Conservation (phyloP, 2,329 filamentous ascomycete species). For the Microsporum ferrugineum region DNA sequence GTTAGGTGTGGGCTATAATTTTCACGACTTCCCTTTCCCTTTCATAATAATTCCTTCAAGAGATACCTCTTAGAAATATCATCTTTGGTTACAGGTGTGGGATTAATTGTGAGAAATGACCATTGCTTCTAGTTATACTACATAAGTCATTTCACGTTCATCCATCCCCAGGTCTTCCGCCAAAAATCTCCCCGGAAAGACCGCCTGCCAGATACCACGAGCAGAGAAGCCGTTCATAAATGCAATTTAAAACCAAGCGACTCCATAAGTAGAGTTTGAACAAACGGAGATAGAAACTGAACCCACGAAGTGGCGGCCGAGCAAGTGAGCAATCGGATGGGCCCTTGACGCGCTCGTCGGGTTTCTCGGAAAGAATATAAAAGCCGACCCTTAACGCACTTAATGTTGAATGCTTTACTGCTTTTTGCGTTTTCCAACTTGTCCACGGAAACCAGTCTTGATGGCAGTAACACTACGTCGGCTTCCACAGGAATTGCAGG, state of each 20-base stretch:
- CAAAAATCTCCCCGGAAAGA: background rate
- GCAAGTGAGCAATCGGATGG: background rate
- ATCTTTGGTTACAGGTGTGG: background rate
- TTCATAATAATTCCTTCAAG: background rate
- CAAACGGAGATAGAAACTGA: background rate
- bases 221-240: background rate
- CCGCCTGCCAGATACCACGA: background rate
- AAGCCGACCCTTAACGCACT: background rate
- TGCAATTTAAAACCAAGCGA: background rate
- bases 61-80: background rate
- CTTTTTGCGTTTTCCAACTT: conserved; percentile 97
- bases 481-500: conserved; percentile 77
- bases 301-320: background rate
- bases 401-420: conserved; percentile 37
- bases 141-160: background rate
- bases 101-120: background rate
- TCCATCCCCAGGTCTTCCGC: background rate
- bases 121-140: background rate
- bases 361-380: background rate
- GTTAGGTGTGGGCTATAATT: background rate
- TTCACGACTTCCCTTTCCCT: background rate
- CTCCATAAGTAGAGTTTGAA: background rate
- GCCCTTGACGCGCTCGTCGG: background rate
- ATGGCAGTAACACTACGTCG: conserved; percentile 88
- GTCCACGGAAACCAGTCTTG: conserved; percentile 99